These are phyloP conservation scores for Rhododendron molle DNA, from an alignment of 148 eudicot genomes.

Conservation along the genomic window DNA sequence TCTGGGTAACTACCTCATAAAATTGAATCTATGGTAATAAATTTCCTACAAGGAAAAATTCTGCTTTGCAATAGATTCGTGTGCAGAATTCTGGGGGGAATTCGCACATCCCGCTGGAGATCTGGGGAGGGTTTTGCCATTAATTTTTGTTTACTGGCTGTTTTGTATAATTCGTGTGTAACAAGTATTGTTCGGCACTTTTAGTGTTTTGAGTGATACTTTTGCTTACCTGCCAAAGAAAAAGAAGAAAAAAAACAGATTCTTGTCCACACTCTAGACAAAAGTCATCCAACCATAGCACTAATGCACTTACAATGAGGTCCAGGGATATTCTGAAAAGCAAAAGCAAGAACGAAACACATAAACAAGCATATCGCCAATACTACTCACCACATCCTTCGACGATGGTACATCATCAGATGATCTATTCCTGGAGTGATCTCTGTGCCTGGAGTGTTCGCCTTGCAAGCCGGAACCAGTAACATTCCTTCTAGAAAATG, in stretches of 20 bases:
- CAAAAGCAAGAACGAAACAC: neutral
- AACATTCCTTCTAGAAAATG: slow-evolving; percentile 65
- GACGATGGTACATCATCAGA: slow-evolving; percentile 48
- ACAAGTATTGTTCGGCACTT: neutral
- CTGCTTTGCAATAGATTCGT: neutral
- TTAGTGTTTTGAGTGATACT: neutral
- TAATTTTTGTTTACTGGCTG: neutral
- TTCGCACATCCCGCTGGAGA: neutral
- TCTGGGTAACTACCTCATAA: neutral
- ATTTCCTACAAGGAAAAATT: neutral
- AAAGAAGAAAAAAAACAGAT: neutral
- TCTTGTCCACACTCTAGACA: neutral
- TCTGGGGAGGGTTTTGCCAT: neutral
- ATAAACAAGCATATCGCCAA: too few species aligned
- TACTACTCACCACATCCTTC: slow-evolving; percentile 62
- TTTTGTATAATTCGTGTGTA: neutral
- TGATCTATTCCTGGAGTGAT: slow-evolving; percentile 42
- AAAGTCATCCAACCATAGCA: neutral
- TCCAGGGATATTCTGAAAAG: neutral
- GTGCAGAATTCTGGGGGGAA: neutral
- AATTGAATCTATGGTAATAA: neutral
- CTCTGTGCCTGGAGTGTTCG: slow-evolving; percentile 57
- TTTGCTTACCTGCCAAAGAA: neutral
- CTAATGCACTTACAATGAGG: neutral
- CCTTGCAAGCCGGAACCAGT: slow-evolving; percentile 48